Conservation (phyloP, 2,329 filamentous ascomycete species). For the Rasamsonia emersonii region DNA sequence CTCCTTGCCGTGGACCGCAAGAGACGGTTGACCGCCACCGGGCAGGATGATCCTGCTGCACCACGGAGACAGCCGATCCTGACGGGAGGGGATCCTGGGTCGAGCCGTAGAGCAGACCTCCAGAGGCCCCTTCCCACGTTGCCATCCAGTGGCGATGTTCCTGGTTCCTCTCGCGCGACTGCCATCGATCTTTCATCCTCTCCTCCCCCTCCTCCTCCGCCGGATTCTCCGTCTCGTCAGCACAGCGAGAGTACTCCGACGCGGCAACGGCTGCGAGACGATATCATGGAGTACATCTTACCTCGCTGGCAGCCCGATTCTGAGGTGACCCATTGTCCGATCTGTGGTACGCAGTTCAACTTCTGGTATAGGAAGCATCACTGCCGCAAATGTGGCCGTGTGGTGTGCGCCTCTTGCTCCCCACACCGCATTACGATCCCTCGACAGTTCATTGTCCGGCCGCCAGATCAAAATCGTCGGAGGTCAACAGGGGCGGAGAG, state of each 20-base stretch:
- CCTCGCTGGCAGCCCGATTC: constrained; percentile 84
- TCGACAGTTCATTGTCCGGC: constrained; percentile 81
- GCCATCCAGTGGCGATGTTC: constrained; percentile 5
- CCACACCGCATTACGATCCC: constrained; percentile 94
- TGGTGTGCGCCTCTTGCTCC: constrained; percentile 83
- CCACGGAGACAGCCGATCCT: constrained; percentile 10
- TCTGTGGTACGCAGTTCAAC: constrained; percentile 70
- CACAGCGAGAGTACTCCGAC: constrained; percentile 8
- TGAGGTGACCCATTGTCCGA: constrained; percentile 74
- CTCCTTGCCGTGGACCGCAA: constrained; percentile 29
- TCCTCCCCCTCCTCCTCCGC: constrained; percentile 12
- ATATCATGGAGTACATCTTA: constrained; percentile 43
- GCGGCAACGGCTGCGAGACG: constrained; percentile 6
- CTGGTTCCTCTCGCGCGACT: constrained; percentile 23
- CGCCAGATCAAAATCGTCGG: constrained; percentile 49
- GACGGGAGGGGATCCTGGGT: constrained; percentile 9
- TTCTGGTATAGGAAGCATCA: constrained; percentile 88
- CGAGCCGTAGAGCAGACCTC: constrained; percentile 10
- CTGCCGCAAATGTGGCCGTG: constrained; percentile 90
- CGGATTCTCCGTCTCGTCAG: constrained; percentile 8
- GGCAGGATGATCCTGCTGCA: constrained; percentile 20
- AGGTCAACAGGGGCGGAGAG: constrained; percentile 31
- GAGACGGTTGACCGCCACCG: constrained; percentile 32
- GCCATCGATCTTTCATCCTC: constrained; percentile 26
- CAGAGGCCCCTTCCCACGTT: constrained; percentile 13